Conservation (phyloP, 257 asterid species). For the Nicotiana obtusifolia region DNA sequence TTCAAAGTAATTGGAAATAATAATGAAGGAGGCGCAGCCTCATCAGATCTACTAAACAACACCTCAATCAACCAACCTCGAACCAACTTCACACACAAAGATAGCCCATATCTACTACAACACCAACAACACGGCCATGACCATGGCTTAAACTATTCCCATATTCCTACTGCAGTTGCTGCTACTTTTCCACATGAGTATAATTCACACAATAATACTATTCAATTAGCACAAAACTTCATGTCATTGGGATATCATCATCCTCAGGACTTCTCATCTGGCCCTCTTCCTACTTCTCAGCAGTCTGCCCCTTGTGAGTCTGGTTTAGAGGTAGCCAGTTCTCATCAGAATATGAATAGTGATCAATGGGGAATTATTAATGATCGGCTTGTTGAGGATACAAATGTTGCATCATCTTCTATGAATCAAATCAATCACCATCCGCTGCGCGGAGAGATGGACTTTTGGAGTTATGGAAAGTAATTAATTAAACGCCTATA, state of each 20-base stretch:
- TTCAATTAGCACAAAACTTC: constrained; percentile 41
- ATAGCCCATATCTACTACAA: constrained; percentile 22
- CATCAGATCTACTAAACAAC: background rate
- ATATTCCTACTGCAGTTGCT: constrained; percentile 2
- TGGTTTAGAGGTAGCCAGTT: constrained; percentile 21
- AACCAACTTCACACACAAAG: constrained; percentile 21
- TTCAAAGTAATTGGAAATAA: constrained; percentile 42
- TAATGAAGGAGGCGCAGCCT: constrained; percentile 17
- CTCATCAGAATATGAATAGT: constrained; percentile 17
- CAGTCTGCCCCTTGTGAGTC: constrained; percentile 17
- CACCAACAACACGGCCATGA: constrained; percentile 5
- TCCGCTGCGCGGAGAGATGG: constrained; percentile 60
- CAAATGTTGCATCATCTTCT: constrained; percentile 13
- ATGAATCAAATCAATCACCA: constrained; percentile 36
- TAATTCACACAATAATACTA: constrained; percentile 24
- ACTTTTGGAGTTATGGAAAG: constrained; percentile 70
- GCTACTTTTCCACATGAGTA: background rate
- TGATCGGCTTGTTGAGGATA: constrained; percentile 9
- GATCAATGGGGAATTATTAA: constrained; percentile 47
- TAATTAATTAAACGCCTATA: background rate
- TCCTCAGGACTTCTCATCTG: constrained; percentile 10
- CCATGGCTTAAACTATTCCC: constrained; percentile 29
- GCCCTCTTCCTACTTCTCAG: background rate
- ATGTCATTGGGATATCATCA: constrained; percentile 8
- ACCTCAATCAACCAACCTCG: constrained; percentile 5